Conservation (phyloP, 108 stramenopile genomes). For the Asterionellopsis glacialis region DNA sequence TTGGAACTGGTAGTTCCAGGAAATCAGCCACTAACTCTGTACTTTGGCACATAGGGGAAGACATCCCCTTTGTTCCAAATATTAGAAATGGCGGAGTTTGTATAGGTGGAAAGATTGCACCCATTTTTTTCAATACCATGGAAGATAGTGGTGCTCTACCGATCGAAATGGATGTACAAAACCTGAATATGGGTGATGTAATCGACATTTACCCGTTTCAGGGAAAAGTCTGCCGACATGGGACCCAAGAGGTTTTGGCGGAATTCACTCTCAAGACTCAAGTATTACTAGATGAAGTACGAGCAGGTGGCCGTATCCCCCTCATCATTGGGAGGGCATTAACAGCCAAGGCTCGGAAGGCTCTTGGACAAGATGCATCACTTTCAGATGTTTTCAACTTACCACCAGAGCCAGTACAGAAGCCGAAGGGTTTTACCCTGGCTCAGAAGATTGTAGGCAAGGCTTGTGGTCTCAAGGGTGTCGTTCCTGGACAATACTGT, state of each 20-base stretch:
- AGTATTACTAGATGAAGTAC: conserved; percentile 91
- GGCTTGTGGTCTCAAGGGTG: conserved; percentile 87
- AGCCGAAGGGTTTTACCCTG: conserved; percentile 81
- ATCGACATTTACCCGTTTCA: conserved; percentile 89
- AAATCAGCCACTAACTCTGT: conserved; percentile 96
- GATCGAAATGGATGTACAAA: conserved; percentile 85
- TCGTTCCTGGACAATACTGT: conserved; percentile 88
- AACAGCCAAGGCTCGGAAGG: conserved; percentile 83
- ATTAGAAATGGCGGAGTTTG: conserved; percentile 87
- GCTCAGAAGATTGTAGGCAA: conserved; percentile 96
- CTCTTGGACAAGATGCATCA: conserved; percentile 69
- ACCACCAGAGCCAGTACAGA: conserved; percentile 52
- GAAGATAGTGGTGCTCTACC: conserved; percentile 95
- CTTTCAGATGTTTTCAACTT: conserved; percentile 75
- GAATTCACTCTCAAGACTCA: conserved; percentile 87
- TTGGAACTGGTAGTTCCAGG: conserved; percentile 88
- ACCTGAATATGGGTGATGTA: conserved; percentile 89
- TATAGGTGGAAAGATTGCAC: conserved; percentile 93
- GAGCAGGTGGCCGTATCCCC: conserved; percentile 94
- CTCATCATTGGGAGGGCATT: conserved; percentile 91
- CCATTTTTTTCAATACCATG: conserved; percentile 97
- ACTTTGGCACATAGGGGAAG: conserved; percentile 91
- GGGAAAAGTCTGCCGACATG: conserved; percentile 69
- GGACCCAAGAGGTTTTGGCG: conserved; percentile 75
- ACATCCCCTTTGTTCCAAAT: conserved; percentile 93